Percentiles rank a stretch among this genome's conserved stretches.
These are phyloP conservation scores for Calvatia gigantea DNA, from an alignment of 768 basidiomycete species.

Conservation along the genomic window DNA sequence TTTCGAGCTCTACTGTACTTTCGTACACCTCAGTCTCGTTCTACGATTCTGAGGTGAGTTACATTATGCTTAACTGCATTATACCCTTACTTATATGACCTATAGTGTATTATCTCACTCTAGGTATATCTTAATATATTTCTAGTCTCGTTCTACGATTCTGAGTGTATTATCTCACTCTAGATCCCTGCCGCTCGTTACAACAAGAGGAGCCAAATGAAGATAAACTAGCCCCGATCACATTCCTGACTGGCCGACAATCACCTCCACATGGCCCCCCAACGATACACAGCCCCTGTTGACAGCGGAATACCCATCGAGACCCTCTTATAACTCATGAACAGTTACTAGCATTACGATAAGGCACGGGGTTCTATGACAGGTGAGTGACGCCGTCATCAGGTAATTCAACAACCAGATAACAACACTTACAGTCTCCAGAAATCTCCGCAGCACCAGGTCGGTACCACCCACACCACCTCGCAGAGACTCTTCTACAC, in stretches of 20 bases:
- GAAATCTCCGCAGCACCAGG: constrained; percentile 79
- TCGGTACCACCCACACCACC: constrained; percentile 69
- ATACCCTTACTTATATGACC: too few species aligned
- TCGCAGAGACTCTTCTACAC: constrained; percentile 87
- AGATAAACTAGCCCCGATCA: background rate
- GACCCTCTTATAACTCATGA: constrained; percentile 83
- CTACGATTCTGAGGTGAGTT: too few species aligned
- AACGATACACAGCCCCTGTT: constrained; percentile 49
- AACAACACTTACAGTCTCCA: constrained; percentile 53
- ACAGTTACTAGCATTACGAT: constrained; percentile 66
- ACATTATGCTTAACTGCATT: too few species aligned
- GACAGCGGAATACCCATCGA: constrained; percentile 78
- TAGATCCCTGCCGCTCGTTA: too few species aligned
- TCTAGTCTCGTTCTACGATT: too few species aligned
- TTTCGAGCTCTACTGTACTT: too few species aligned
- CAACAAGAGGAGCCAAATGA: constrained; percentile 2
- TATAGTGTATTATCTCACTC: too few species aligned
- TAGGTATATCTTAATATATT: too few species aligned
- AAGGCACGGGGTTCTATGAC: constrained; percentile 86
- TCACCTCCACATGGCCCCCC: constrained; percentile 42
- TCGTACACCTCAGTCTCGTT: too few species aligned
- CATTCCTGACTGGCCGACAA: too few species aligned
- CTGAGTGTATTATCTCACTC: too few species aligned
- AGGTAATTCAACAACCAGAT: constrained; percentile 21
- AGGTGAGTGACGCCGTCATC: constrained; percentile 52